Conservation (phyloP, 2,329 filamentous ascomycete genomes). For the Paecilomyces formosus region DNA sequence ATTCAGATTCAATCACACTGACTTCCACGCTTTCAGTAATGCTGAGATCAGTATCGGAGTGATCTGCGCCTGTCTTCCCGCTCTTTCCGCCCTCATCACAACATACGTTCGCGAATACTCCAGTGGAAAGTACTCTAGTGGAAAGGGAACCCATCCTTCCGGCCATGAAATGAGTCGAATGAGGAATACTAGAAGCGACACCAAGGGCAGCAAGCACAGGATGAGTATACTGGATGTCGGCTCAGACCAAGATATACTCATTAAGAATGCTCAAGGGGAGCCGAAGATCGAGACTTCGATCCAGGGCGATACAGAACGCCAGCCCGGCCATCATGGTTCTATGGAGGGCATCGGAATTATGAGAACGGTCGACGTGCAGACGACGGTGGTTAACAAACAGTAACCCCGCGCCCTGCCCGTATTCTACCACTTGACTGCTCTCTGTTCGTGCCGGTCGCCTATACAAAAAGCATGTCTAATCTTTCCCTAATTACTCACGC, state of each 20-base stretch:
- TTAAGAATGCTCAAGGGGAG: constrained; percentile 17
- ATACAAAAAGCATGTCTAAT: not conserved
- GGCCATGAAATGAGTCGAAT: constrained; percentile 14
- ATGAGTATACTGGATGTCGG: constrained; percentile 10
- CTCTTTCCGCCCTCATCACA: constrained; percentile 26
- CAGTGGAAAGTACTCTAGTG: constrained; percentile 16
- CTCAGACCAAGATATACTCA: constrained; percentile 19
- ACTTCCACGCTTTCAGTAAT: constrained; percentile 15
- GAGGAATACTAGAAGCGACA: constrained; percentile 7
- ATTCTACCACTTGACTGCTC: not conserved
- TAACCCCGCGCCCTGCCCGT: not conserved
- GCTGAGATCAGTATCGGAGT: constrained; percentile 35
- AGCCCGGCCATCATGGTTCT: not conserved
- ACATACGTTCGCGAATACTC: constrained; percentile 25
- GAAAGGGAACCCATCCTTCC: constrained; percentile 12
- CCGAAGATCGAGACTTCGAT: constrained; percentile 21
- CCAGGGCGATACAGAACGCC: constrained; percentile 7
- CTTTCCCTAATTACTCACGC: not conserved
- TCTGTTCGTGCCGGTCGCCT: not conserved
- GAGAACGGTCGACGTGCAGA: constrained; percentile 21
- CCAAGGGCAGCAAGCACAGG: constrained; percentile 7
- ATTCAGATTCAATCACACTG: not conserved
- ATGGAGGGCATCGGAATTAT: constrained; percentile 17
- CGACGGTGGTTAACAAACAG: constrained; percentile 7
- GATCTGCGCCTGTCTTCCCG: constrained; percentile 34